phyloP scores from a whole-genome alignment of 352 stramenopile species.

The Hyaloperonospora brassicae region DNA sequence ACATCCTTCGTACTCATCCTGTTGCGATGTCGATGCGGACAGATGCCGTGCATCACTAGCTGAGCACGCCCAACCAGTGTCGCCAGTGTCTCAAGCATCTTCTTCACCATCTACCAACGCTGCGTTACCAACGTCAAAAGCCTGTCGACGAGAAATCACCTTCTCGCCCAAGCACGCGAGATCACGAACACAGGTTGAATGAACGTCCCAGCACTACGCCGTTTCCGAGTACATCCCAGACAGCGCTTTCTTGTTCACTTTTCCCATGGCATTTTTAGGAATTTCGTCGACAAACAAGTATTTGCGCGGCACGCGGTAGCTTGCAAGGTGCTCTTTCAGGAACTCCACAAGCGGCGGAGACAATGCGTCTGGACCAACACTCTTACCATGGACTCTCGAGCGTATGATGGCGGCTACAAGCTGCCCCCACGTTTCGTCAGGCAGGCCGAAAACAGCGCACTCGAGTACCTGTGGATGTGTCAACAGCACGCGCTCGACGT shows the following conservation, averaged over 20 bases:
- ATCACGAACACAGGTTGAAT: conserved; percentile 4
- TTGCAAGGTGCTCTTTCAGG: conserved; percentile 54
- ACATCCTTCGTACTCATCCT: conserved; percentile 10
- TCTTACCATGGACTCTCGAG: conserved; percentile 13
- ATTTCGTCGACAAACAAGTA: conserved; percentile 79
- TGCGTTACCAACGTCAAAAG: conserved; percentile 9
- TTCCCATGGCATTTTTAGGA: conserved; percentile 90
- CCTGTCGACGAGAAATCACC: conserved; percentile 17
- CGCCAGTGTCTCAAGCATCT: conserved; percentile 1
- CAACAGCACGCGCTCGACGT: conserved; percentile 82
- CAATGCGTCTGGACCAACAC: conserved; percentile 14
- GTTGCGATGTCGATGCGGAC: conserved; percentile 9
- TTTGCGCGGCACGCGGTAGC: conserved; percentile 72
- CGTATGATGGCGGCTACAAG: conserved; percentile 63
- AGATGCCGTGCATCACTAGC: conserved; percentile 1
- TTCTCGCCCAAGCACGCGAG: conserved; percentile 23
- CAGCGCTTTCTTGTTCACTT: conserved; percentile 91
- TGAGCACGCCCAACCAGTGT: conserved; percentile 4
- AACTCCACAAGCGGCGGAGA: conserved; percentile 42
- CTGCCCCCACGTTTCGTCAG: conserved; percentile 82
- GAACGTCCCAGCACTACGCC: background rate
- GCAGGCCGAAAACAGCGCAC: conserved; percentile 77
- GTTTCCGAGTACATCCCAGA: conserved; percentile 28
- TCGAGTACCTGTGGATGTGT: conserved; percentile 78
- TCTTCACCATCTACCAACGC: background rate